A percentile compares a stretch with the other conserved stretches of the same genome.
Conservation (phyloP, 495 filamentous ascomycete genomes). For the Physcia stellaris region DNA sequence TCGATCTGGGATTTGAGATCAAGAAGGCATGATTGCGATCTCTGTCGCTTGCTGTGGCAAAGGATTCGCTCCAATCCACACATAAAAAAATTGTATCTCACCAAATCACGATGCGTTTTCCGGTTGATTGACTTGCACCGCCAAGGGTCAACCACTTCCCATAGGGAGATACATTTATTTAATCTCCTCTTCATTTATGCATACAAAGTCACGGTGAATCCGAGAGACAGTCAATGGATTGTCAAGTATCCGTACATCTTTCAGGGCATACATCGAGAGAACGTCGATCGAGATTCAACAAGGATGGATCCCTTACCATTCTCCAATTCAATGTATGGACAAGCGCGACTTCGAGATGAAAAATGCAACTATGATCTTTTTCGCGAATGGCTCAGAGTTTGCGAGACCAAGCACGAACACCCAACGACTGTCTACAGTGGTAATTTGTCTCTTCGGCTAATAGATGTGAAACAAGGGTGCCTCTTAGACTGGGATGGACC, state of each 20-base stretch:
- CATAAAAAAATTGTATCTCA: neutral
- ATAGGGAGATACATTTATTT: neutral
- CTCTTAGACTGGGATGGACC: constrained; percentile 2
- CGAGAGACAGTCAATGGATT: neutral
- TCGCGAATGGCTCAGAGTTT: neutral
- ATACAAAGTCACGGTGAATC: neutral
- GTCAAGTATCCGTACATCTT: neutral
- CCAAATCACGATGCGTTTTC: neutral
- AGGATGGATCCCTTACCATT: too few relatives aligned
- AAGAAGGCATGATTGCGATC: neutral
- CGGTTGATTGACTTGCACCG: neutral
- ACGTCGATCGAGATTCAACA: too few relatives aligned
- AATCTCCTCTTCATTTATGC: neutral
- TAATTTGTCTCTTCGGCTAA: constrained; percentile 3
- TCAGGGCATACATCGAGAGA: neutral
- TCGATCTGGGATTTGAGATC: neutral
- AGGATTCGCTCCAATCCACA: neutral
- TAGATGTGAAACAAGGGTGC: constrained; percentile 9
- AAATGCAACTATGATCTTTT: neutral
- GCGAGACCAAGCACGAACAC: neutral
- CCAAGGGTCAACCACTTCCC: neutral
- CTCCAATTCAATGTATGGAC: neutral
- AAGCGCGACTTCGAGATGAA: neutral
- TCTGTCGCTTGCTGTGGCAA: neutral
- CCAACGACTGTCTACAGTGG: neutral